These are phyloP conservation scores for Coemansia sp. DNA, from an alignment of 192 early-diverging fungal species.

Conservation along the genomic window DNA sequence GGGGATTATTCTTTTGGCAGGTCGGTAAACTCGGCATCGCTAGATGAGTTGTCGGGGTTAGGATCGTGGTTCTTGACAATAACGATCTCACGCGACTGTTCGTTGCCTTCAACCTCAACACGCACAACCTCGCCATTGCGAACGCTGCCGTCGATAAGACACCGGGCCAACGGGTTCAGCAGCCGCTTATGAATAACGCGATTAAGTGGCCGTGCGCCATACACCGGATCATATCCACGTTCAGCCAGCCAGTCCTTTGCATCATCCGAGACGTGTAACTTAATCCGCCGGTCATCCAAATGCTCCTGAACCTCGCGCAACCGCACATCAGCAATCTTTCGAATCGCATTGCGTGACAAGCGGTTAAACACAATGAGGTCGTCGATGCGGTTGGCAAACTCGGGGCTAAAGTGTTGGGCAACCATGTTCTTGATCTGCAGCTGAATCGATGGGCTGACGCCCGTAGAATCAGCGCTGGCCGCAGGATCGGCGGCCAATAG, in stretches of 20 bases:
- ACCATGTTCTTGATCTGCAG: constrained; percentile 67
- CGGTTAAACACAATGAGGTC: constrained; percentile 81
- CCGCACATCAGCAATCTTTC: constrained; percentile 74
- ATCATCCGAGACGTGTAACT: constrained; percentile 55
- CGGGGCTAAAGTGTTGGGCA: constrained; percentile 72
- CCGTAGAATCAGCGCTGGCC: constrained; percentile 31
- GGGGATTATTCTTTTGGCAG: constrained; percentile 2
- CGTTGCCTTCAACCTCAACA: constrained; percentile 40
- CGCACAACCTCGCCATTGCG: constrained; percentile 57
- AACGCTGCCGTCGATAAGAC: constrained; percentile 66
- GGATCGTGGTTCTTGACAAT: constrained; percentile 32
- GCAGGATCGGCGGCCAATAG: constrained; percentile 58
- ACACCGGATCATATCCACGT: constrained; percentile 66
- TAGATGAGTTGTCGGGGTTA: constrained; percentile 11
- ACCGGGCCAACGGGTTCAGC: constrained; percentile 57
- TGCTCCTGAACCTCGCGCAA: constrained; percentile 64
- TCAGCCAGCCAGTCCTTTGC: constrained; percentile 66
- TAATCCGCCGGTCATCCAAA: constrained; percentile 59
- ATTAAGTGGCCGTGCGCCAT: constrained; percentile 71
- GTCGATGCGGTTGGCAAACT: constrained; percentile 80
- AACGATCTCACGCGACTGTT: constrained; percentile 16
- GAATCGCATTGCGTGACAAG: constrained; percentile 64
- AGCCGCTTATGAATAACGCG: constrained; percentile 63
- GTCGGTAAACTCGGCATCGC: constrained; percentile 38
- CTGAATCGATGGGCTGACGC: constrained; percentile 55